A percentile compares a stretch with the other conserved stretches of the same genome.
phyloP scores from a whole-genome alignment of 139 green algal species.

The Chloropicon primus region DNA sequence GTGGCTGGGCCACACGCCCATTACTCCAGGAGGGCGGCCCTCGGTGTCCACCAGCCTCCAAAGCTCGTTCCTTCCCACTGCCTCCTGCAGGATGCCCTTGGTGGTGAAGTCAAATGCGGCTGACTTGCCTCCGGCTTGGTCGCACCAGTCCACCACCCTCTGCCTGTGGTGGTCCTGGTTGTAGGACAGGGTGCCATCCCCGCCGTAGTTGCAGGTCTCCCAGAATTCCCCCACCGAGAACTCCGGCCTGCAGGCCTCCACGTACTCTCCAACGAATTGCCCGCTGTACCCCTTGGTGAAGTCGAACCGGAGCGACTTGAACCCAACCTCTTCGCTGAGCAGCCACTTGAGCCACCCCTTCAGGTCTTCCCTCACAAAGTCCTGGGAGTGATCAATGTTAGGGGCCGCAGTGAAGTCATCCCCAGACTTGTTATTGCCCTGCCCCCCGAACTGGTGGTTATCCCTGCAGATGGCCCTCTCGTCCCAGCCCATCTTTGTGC shows the following conservation, averaged over 20 bases:
- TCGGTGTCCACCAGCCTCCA: constrained; percentile 21
- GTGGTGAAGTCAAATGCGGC: constrained; percentile 45
- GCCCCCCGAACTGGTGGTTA: constrained; percentile 32
- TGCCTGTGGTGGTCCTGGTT: constrained; percentile 41
- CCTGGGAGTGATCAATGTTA: constrained; percentile 78
- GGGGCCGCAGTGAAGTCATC: constrained; percentile 56
- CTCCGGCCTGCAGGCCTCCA: constrained; percentile 14
- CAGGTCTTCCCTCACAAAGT: constrained; percentile 45
- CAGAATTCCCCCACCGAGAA: constrained; percentile 66
- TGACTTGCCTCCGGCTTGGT: constrained; percentile 22
- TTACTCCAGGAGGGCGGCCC: constrained; percentile 34
- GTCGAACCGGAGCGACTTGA: constrained; percentile 45
- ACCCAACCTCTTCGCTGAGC: constrained; percentile 36
- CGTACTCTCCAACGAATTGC: constrained; percentile 36
- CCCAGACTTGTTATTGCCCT: constrained; percentile 20
- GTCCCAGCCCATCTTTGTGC: constrained; percentile 28
- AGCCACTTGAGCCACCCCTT: constrained; percentile 62
- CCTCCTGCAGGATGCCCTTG: constrained; percentile 33
- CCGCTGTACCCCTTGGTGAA: constrained; percentile 38
- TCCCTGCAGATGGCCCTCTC: constrained; percentile 27
- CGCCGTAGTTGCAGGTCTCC: constrained; percentile 29
- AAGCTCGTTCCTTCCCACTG: constrained; percentile 12
- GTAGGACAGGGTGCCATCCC: constrained; percentile 17
- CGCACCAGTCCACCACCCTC: constrained; percentile 38
- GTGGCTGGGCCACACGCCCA: constrained; percentile 34